phyloP scores from a whole-genome alignment of 2,329 filamentous ascomycete species.

The Penicillium brevicompactum region DNA sequence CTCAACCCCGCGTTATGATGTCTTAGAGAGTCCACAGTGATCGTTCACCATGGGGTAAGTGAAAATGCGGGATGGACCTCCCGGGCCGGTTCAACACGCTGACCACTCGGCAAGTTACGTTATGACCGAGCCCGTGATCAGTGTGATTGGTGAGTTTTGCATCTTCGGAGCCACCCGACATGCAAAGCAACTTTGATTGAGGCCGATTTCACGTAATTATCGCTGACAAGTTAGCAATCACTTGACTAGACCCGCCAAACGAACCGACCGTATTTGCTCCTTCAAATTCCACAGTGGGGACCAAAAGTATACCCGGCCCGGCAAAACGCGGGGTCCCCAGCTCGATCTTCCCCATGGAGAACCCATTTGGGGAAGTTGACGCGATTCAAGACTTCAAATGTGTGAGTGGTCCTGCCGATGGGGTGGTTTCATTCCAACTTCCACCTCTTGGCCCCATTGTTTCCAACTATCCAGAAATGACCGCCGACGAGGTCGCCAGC shows the following conservation, averaged over 20 bases:
- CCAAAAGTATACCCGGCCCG: background rate
- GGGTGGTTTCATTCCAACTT: background rate
- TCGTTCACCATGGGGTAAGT: background rate
- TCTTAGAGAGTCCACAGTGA: background rate
- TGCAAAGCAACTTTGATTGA: background rate
- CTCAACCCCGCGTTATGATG: background rate
- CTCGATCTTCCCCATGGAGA: background rate
- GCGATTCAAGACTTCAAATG: background rate
- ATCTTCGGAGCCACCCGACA: background rate
- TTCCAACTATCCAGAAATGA: background rate
- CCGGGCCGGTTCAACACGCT: background rate
- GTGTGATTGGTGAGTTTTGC: background rate
- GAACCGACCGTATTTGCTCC: background rate
- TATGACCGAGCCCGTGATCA: background rate
- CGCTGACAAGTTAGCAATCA: background rate
- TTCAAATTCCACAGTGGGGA: background rate
- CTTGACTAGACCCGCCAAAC: background rate
- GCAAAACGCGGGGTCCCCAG: constrained; percentile 1
- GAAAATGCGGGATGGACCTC: background rate
- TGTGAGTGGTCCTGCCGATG: background rate
- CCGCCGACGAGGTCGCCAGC: constrained; percentile 1
- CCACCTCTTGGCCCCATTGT: background rate
- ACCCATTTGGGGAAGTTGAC: background rate
- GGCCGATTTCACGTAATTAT: background rate
- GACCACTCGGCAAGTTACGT: background rate